phyloP scores from a whole-genome alignment of 495 filamentous ascomycete genomes.

The Choiromyces venosus region DNA sequence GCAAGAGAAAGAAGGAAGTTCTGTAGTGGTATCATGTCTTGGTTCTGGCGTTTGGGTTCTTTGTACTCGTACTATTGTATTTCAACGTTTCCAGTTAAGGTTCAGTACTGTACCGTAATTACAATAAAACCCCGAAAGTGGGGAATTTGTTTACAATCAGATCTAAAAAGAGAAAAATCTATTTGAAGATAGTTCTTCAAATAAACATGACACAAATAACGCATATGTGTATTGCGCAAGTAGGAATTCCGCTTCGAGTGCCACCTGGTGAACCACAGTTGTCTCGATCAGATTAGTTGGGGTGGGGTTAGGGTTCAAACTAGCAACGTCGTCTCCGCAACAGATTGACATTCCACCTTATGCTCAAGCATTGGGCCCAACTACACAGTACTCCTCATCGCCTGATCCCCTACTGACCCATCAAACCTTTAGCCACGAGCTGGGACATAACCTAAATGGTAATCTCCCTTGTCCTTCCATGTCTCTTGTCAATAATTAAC shows the following conservation, averaged over 20 bases:
- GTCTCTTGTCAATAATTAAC: slow-evolving; percentile 4
- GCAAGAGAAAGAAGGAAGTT: slow-evolving; percentile 13
- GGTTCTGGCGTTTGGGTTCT: neutral
- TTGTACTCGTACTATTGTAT: neutral
- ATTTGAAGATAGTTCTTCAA: neutral
- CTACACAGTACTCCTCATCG: neutral
- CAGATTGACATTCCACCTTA: neutral
- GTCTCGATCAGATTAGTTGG: neutral
- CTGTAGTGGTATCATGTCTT: neutral
- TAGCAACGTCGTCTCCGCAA: neutral
- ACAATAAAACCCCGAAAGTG: neutral
- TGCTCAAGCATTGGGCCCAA: neutral
- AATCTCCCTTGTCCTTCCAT: slow-evolving; percentile 7
- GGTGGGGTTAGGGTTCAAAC: neutral
- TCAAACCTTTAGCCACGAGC: neutral
- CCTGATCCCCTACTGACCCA: neutral
- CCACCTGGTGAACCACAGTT: neutral
- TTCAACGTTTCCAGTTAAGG: neutral
- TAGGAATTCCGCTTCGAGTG: neutral
- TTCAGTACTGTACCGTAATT: neutral
- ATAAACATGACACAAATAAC: neutral
- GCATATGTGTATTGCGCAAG: neutral
- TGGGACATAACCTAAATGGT: slow-evolving; percentile 1
- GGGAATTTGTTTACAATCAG: neutral
- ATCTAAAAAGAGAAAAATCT: neutral